phyloP scores from a whole-genome alignment of 192 early-diverging fungal species.

The Coemansia umbellata region DNA sequence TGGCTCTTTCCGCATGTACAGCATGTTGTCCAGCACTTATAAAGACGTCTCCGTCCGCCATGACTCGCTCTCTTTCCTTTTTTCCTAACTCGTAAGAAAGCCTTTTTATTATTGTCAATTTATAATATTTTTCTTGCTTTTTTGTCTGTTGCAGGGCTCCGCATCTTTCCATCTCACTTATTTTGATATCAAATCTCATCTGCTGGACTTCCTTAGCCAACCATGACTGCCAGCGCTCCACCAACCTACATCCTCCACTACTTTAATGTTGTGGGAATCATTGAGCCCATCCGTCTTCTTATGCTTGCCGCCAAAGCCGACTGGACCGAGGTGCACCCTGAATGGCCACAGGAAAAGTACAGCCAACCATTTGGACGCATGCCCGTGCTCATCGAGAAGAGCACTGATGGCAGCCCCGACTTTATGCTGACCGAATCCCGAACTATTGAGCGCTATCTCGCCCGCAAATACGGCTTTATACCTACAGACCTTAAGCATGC shows the following conservation, averaged over 20 bases:
- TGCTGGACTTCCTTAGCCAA: too few species aligned
- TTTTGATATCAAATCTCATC: too few species aligned
- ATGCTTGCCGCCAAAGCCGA: slow-evolving; percentile 40
- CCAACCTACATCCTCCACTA: slow-evolving; percentile 24
- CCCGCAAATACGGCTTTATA: slow-evolving; percentile 47
- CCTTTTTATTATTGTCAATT: too few species aligned
- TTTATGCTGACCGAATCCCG: slow-evolving; percentile 42
- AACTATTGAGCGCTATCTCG: slow-evolving; percentile 54
- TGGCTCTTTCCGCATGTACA: too few species aligned
- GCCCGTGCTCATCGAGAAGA: slow-evolving; percentile 31
- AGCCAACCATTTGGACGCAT: slow-evolving; percentile 36
- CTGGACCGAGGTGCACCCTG: slow-evolving; percentile 29
- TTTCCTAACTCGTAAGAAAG: too few species aligned
- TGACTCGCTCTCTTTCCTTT: too few species aligned
- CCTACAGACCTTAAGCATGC: slow-evolving; percentile 31
- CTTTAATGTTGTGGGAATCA: slow-evolving; percentile 22
- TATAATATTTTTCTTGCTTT: too few species aligned
- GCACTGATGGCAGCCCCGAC: slow-evolving; percentile 11
- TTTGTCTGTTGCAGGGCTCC: too few species aligned
- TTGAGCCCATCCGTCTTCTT: slow-evolving; percentile 28
- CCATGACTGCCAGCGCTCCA: background rate
- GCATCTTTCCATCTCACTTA: too few species aligned
- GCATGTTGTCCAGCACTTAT: too few species aligned
- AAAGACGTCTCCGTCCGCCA: too few species aligned
- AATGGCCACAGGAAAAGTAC: slow-evolving; percentile 28